phyloP scores from a whole-genome alignment of 352 stramenopile genomes.

The Globisporangium lucens region DNA sequence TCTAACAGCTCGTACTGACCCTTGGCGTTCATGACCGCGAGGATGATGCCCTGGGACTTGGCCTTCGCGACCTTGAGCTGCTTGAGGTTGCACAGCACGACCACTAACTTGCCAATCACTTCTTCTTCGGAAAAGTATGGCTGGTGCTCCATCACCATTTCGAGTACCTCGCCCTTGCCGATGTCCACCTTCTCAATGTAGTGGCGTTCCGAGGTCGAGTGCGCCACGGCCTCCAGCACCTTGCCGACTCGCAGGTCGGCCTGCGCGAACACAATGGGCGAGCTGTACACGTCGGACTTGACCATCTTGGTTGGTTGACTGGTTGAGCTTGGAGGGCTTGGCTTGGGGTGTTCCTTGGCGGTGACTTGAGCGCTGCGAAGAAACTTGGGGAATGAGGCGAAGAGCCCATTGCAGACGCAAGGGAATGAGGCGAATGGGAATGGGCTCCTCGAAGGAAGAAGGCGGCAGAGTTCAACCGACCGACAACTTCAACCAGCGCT shows the following conservation, averaged over 20 bases:
- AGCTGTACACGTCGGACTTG: slow-evolving; percentile 77
- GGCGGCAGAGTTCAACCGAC: neutral
- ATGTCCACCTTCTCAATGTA: slow-evolving; percentile 79
- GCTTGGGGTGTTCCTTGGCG: slow-evolving; percentile 4
- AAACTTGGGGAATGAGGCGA: slow-evolving; percentile 49
- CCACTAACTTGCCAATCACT: slow-evolving; percentile 60
- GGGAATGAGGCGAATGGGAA: too few relatives aligned
- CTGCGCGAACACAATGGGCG: slow-evolving; percentile 65
- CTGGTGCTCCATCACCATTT: slow-evolving; percentile 79
- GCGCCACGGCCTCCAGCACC: slow-evolving; percentile 59
- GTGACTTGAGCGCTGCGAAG: slow-evolving; percentile 32
- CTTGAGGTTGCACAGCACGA: slow-evolving; percentile 78
- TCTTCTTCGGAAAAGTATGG: slow-evolving; percentile 76
- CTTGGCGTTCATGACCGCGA: slow-evolving; percentile 49
- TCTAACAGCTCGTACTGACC: slow-evolving; percentile 63
- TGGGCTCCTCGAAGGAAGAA: neutral
- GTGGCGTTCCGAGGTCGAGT: slow-evolving; percentile 67
- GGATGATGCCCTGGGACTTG: slow-evolving; percentile 65
- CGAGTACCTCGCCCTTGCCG: slow-evolving; percentile 65
- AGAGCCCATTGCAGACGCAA: neutral
- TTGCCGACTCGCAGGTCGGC: slow-evolving; percentile 70
- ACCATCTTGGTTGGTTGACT: slow-evolving; percentile 36
- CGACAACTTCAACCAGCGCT: slow-evolving; percentile 31
- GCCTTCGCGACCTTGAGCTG: slow-evolving; percentile 63
- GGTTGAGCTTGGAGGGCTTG: neutral